These are phyloP conservation scores for Fraxinus platypoda DNA, from an alignment of 305 asterid species.

Conservation along the genomic window DNA sequence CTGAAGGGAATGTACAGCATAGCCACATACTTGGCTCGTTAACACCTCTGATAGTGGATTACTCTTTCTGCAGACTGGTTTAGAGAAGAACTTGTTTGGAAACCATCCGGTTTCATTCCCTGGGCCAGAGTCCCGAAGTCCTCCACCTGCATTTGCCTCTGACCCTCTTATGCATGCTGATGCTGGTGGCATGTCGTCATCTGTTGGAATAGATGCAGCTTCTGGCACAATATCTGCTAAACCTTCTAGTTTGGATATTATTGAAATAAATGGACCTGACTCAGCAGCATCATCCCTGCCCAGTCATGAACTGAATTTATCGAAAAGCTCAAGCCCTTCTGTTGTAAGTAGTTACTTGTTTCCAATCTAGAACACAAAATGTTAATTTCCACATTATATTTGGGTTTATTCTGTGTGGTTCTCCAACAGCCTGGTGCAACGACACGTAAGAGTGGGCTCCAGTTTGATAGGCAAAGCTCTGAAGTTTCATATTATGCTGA, in stretches of 20 bases:
- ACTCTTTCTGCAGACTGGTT: slow-evolving; percentile 67
- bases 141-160: slow-evolving; percentile 94
- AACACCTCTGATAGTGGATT: slow-evolving; percentile 15
- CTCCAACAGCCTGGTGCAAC: slow-evolving; percentile 75
- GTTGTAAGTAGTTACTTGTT: slow-evolving; percentile 53
- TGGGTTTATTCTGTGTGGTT: slow-evolving; percentile 14
- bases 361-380: not conserved
- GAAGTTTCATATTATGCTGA: slow-evolving; percentile 82
- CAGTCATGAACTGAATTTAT: slow-evolving; percentile 53
- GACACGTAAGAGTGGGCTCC: slow-evolving; percentile 68
- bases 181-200: slow-evolving; percentile 26
- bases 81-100: slow-evolving; percentile 90
- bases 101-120: slow-evolving; percentile 76
- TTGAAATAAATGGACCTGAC: slow-evolving; percentile 67
- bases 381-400: slow-evolving; percentile 13
- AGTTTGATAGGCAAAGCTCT: slow-evolving; percentile 76
- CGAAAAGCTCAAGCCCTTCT: slow-evolving; percentile 68
- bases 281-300: slow-evolving; percentile 59
- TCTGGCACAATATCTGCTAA: slow-evolving; percentile 43
- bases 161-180: slow-evolving; percentile 54
- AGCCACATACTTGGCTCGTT: not conserved
- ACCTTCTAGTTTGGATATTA: slow-evolving; percentile 54
- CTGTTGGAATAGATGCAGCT: slow-evolving; percentile 42
- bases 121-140: slow-evolving; percentile 66
- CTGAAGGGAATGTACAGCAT: not conserved